A percentile compares a stretch with the other conserved stretches of the same genome.
These are phyloP conservation scores for Diaporthe nobilis DNA, from an alignment of 2,329 filamentous ascomycete species.

Conservation along the genomic window DNA sequence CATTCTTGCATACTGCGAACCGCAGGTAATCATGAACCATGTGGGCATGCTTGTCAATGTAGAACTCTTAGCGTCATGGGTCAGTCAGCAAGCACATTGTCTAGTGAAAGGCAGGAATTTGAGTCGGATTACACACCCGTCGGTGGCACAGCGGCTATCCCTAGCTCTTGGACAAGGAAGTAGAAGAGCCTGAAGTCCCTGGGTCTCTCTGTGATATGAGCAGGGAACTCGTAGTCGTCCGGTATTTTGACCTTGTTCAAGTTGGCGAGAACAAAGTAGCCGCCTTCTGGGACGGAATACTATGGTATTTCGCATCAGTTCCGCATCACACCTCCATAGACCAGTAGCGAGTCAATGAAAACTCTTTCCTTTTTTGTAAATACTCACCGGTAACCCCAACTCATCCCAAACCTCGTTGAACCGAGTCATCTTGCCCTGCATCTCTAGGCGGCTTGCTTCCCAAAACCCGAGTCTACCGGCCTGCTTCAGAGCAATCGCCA, in stretches of 20 bases:
- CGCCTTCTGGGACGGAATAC: neutral
- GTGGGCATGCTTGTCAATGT: slow-evolving; percentile 9
- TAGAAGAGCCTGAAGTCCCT: slow-evolving; percentile 8
- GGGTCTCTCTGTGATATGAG: neutral
- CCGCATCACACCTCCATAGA: neutral
- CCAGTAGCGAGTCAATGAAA: neutral
- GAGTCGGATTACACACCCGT: neutral
- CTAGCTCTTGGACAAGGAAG: neutral
- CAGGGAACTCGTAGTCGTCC: slow-evolving; percentile 1
- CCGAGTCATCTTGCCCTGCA: slow-evolving; percentile 10
- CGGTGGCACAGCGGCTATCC: neutral
- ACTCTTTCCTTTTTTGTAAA: neutral
- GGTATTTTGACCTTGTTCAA: neutral
- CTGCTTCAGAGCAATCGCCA: slow-evolving; percentile 5
- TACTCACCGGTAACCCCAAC: neutral
- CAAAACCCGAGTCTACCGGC: slow-evolving; percentile 2
- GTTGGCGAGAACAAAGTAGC: slow-evolving; percentile 16
- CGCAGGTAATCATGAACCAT: neutral
- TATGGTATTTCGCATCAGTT: neutral
- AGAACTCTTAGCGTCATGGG: neutral
- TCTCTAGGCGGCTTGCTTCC: neutral
- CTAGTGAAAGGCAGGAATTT: neutral
- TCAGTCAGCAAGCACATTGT: neutral
- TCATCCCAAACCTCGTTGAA: neutral
- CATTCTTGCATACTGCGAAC: slow-evolving; percentile 8